phyloP scores from a whole-genome alignment of 208 protist genomes.

The Naegleria fowleri region DNA sequence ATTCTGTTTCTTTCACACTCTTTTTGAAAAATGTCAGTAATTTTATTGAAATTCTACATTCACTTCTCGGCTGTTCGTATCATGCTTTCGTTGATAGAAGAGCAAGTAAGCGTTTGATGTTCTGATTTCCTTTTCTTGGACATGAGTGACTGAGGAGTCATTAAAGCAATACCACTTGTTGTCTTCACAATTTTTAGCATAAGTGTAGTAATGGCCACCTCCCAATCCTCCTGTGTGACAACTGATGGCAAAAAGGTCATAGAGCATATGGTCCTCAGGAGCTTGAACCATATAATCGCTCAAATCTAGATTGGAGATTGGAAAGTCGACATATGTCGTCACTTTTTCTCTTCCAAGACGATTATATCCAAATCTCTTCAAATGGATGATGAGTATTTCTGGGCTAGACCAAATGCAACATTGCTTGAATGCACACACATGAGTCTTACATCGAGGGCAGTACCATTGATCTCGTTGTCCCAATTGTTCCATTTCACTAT shows the following conservation, averaged over 20 bases:
- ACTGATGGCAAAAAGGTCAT: slow-evolving; percentile 56
- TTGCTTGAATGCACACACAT: slow-evolving; percentile 46
- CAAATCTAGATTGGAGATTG: slow-evolving; percentile 6
- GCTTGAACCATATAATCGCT: not conserved
- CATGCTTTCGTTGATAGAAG: slow-evolving; percentile 10
- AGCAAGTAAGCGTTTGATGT: not conserved
- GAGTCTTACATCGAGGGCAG: slow-evolving; percentile 50
- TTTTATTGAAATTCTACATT: not conserved
- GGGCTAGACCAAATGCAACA: slow-evolving; percentile 57
- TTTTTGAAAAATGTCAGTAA: too few relatives aligned
- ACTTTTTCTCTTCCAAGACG: slow-evolving; percentile 38
- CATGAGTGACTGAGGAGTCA: not conserved
- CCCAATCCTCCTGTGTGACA: slow-evolving; percentile 53
- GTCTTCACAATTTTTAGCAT: slow-evolving; percentile 28
- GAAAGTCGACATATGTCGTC: not conserved
- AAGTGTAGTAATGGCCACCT: slow-evolving; percentile 60
- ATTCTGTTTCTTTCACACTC: too few relatives aligned
- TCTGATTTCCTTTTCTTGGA: not conserved
- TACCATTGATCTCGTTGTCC: slow-evolving; percentile 53
- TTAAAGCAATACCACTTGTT: slow-evolving; percentile 21
- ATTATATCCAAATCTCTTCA: slow-evolving; percentile 56
- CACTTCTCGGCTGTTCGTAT: not conserved
- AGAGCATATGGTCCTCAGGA: slow-evolving; percentile 14
- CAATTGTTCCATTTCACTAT: slow-evolving; percentile 45
- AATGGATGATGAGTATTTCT: slow-evolving; percentile 54